Evolutionary conservation across 768 basidiomycete species (phyloP).

Genomic region (Clavulina sp.): DNA sequence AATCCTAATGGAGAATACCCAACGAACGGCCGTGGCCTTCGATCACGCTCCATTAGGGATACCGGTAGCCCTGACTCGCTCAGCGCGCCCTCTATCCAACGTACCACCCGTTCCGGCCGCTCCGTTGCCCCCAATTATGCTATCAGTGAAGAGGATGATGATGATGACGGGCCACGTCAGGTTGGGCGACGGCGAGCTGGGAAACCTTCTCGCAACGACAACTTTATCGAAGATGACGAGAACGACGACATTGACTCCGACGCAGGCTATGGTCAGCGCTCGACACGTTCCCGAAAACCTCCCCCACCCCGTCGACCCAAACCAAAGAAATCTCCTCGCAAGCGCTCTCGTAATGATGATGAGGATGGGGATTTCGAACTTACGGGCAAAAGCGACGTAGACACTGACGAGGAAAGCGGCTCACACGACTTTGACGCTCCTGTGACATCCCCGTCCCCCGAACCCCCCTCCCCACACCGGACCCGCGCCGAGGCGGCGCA

Average conservation of each 20-base stretch:
- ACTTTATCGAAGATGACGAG: neutral
- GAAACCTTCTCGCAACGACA: neutral
- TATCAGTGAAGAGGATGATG: constrained; percentile 6
- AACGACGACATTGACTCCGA: neutral
- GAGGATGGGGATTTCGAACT: neutral
- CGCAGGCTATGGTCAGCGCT: neutral
- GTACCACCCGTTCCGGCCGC: neutral
- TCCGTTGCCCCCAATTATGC: neutral
- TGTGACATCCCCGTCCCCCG: neutral
- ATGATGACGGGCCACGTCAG: constrained; percentile 4
- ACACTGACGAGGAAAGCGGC: constrained; percentile 17
- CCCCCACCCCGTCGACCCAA: neutral
- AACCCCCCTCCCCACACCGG: neutral
- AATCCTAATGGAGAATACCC: too few relatives aligned
- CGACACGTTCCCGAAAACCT: neutral
- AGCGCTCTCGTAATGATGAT: neutral
- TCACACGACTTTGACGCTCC: constrained; percentile 25
- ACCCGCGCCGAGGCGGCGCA: neutral
- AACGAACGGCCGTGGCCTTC: too few relatives aligned
- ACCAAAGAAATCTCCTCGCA: neutral
- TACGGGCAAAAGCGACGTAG: neutral
- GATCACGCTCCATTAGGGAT: too few relatives aligned
- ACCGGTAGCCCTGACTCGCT: too few relatives aligned
- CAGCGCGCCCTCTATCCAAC: neutral
- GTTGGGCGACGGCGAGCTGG: constrained; percentile 1